Conservation (phyloP, 257 asterid genomes). For the Rehmannia glutinosa region DNA sequence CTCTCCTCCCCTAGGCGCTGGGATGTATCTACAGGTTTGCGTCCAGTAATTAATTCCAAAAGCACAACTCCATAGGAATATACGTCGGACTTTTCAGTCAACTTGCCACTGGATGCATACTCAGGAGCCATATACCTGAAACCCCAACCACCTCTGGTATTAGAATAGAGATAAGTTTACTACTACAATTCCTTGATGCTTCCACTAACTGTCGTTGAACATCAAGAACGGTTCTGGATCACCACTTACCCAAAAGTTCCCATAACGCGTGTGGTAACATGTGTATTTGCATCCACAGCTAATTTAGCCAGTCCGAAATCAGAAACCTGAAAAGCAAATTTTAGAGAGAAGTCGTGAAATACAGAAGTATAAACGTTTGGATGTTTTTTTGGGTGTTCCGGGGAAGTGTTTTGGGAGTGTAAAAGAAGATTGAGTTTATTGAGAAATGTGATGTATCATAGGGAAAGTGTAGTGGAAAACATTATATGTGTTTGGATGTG, state of each 20-base stretch:
- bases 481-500: not conserved
- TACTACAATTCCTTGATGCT: not conserved
- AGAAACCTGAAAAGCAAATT: slow-evolving; percentile 48
- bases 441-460: not conserved
- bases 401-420: not conserved
- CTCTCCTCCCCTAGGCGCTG: slow-evolving; percentile 33
- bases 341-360: not conserved
- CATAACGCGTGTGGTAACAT: slow-evolving; percentile 73
- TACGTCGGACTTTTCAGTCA: slow-evolving; percentile 72
- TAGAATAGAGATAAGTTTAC: not conserved
- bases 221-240: not conserved
- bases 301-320: slow-evolving; percentile 86
- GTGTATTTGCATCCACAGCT: slow-evolving; percentile 56
- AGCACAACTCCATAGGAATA: slow-evolving; percentile 61
- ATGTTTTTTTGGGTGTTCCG: not conserved
- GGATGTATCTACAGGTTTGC: slow-evolving; percentile 43
- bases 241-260: slow-evolving; percentile 73
- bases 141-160: slow-evolving; percentile 7
- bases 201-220: slow-evolving; percentile 6
- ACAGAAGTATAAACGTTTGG: not conserved
- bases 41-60: slow-evolving; percentile 47
- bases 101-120: slow-evolving; percentile 81
- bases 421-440: not conserved
- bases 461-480: too few relatives aligned
- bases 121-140: slow-evolving; percentile 89